Conservation (phyloP, 192 early-diverging fungal genomes). For the Gorgonomyces haynaldii region DNA sequence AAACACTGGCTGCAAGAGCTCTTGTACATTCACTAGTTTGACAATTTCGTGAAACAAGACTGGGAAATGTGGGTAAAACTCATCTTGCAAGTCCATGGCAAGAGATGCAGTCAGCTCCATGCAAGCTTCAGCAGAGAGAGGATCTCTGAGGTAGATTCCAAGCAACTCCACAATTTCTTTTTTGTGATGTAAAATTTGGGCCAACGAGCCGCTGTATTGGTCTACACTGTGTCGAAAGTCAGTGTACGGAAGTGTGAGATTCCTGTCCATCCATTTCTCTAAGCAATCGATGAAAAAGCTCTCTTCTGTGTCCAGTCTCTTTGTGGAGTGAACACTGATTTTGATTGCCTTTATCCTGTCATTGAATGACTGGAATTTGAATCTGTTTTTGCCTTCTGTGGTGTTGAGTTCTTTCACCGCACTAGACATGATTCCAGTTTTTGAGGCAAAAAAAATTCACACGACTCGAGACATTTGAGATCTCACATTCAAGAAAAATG, state of each 20-base stretch:
- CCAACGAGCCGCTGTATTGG: constrained; percentile 56
- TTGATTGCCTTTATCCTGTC: constrained; percentile 50
- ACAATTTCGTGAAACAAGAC: constrained; percentile 53
- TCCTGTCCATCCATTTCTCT: constrained; percentile 80
- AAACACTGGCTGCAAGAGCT: constrained; percentile 58
- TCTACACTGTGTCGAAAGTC: constrained; percentile 57
- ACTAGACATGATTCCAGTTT: too few relatives aligned
- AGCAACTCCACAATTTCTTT: constrained; percentile 54
- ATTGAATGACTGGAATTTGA: constrained; percentile 17
- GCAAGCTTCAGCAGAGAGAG: constrained; percentile 53
- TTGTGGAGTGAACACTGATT: constrained; percentile 46
- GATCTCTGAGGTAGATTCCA: constrained; percentile 53
- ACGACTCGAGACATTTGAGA: too few relatives aligned
- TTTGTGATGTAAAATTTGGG: constrained; percentile 88
- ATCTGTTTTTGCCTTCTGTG: not conserved
- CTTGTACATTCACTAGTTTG: constrained; percentile 47
- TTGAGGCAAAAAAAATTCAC: too few relatives aligned
- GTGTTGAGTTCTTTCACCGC: not conserved
- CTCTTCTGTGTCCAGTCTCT: constrained; percentile 29
- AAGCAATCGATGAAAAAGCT: constrained; percentile 79
- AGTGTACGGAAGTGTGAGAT: constrained; percentile 72
- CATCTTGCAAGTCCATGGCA: constrained; percentile 84
- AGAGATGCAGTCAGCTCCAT: constrained; percentile 80
- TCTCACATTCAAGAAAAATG: too few relatives aligned
- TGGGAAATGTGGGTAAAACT: constrained; percentile 70